phyloP scores from a whole-genome alignment of 805 yeast species.

The Brettanomyces naardenensis region DNA sequence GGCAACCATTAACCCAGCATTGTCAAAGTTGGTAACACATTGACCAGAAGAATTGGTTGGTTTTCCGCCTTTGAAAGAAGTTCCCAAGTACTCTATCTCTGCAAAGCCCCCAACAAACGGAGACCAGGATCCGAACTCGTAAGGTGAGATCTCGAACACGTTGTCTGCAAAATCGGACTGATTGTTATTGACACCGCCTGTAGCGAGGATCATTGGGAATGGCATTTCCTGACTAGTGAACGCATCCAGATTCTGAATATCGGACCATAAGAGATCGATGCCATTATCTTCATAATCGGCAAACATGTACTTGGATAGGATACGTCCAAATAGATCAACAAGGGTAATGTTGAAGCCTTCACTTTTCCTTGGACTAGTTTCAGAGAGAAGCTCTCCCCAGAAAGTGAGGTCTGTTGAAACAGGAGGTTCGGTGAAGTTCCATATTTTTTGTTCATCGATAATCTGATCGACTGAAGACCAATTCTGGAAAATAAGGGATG shows the following conservation, averaged over 20 bases:
- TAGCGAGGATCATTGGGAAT: slow-evolving; percentile 55
- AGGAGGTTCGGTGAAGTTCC: slow-evolving; percentile 58
- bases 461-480: slow-evolving; percentile 62
- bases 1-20: slow-evolving; percentile 70
- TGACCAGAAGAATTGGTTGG: slow-evolving; percentile 28
- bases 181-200: slow-evolving; percentile 45
- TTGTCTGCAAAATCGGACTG: slow-evolving; percentile 53
- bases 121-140: slow-evolving; percentile 82
- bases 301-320: slow-evolving; percentile 59
- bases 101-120: slow-evolving; percentile 56
- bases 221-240: slow-evolving; percentile 58
- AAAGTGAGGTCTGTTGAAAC: slow-evolving; percentile 45
- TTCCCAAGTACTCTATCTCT: slow-evolving; percentile 59
- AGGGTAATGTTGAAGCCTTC: slow-evolving; percentile 59
- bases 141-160: slow-evolving; percentile 51
- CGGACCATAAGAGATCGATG: slow-evolving; percentile 47
- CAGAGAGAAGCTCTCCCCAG: slow-evolving; percentile 41
- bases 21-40: slow-evolving; percentile 66
- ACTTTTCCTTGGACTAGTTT: slow-evolving; percentile 35
- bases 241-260: slow-evolving; percentile 46
- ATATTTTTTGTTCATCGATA: slow-evolving; percentile 34
- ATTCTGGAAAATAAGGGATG: slow-evolving; percentile 58
- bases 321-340: slow-evolving; percentile 69
- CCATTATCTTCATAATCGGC: slow-evolving; percentile 50
- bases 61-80: slow-evolving; percentile 48